These are phyloP conservation scores for Apophysomyces trapeziformis DNA, from an alignment of 371 early-diverging fungal species.

Conservation along the genomic window DNA sequence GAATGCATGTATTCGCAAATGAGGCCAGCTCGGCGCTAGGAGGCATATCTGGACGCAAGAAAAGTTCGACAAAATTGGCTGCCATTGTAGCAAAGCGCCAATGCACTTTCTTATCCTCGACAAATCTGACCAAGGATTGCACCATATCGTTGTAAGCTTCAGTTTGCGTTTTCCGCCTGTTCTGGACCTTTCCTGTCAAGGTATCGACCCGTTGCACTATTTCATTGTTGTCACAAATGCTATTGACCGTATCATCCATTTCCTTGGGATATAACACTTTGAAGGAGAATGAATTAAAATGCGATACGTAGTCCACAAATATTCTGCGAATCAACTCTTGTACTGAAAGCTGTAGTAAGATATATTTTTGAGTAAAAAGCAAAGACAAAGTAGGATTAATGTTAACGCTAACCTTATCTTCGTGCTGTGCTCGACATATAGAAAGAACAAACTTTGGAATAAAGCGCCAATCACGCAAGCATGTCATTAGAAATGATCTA, in stretches of 20 bases:
- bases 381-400: background rate
- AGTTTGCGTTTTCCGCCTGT: conserved; percentile 25
- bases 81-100: conserved; percentile 86
- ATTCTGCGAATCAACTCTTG: conserved; percentile 75
- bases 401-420: conserved; percentile 62
- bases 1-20: conserved; percentile 60
- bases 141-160: conserved; percentile 34
- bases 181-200: conserved; percentile 25
- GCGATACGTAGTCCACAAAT: conserved; percentile 63
- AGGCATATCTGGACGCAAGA: conserved; percentile 62
- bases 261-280: conserved; percentile 31
- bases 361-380: background rate
- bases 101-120: conserved; percentile 64
- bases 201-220: conserved; percentile 5
- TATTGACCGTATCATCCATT: conserved; percentile 23
- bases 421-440: conserved; percentile 73
- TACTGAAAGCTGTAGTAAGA: conserved; percentile 55
- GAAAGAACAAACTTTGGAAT: conserved; percentile 64
- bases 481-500: conserved; percentile 55
- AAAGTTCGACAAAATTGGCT: conserved; percentile 73
- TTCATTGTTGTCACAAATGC: conserved; percentile 19
- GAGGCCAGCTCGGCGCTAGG: conserved; percentile 58
- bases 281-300: conserved; percentile 50
- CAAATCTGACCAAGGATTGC: conserved; percentile 43
- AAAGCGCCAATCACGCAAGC: conserved; percentile 68